These are phyloP conservation scores for Juncus inflexus DNA, from an alignment of 176 grass and related monocot species.

Conservation along the genomic window DNA sequence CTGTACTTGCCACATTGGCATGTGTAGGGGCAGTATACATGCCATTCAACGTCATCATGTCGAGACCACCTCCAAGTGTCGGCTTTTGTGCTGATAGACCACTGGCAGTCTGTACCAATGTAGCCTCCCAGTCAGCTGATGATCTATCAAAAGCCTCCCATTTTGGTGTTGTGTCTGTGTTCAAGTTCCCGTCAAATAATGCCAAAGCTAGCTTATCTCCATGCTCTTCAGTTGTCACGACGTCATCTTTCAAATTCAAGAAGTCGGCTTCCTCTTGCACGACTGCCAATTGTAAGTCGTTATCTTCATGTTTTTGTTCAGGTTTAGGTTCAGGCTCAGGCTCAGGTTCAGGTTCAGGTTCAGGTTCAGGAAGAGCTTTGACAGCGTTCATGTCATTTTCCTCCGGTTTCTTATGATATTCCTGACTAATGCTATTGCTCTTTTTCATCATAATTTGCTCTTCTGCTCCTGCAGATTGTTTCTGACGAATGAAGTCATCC, in stretches of 20 bases:
- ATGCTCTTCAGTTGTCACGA: slow-evolving; percentile 47
- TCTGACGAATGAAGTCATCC: slow-evolving; percentile 79
- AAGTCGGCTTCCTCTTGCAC: slow-evolving; percentile 41
- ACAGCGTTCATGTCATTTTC: slow-evolving; percentile 40
- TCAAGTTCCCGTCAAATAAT: slow-evolving; percentile 41
- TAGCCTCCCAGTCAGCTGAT: slow-evolving; percentile 56
- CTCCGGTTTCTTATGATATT: neutral
- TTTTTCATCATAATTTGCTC: slow-evolving; percentile 10
- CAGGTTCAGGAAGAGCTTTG: slow-evolving; percentile 42
- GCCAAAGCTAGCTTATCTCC: slow-evolving; percentile 49
- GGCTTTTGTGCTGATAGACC: slow-evolving; percentile 42
- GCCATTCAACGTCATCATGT: slow-evolving; percentile 64
- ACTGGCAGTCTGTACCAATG: slow-evolving; percentile 61
- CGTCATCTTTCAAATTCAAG: slow-evolving; percentile 50
- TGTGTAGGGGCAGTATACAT: slow-evolving; percentile 49
- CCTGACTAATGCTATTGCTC: slow-evolving; percentile 13
- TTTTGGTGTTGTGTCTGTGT: slow-evolving; percentile 14
- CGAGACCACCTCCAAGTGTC: slow-evolving; percentile 53
- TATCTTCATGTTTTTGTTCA: slow-evolving; percentile 3
- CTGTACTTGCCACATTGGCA: slow-evolving; percentile 10
- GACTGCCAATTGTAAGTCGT: slow-evolving; percentile 6
- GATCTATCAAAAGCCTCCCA: slow-evolving; percentile 38
- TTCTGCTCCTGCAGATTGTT: slow-evolving; percentile 5
- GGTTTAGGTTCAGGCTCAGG: neutral
- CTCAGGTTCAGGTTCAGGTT: slow-evolving; percentile 8